Percentiles rank a stretch among this genome's conserved stretches.
These are phyloP conservation scores for Hypoxylon rubiginosum DNA, from an alignment of 2,329 filamentous ascomycete genomes.

Conservation along the genomic window DNA sequence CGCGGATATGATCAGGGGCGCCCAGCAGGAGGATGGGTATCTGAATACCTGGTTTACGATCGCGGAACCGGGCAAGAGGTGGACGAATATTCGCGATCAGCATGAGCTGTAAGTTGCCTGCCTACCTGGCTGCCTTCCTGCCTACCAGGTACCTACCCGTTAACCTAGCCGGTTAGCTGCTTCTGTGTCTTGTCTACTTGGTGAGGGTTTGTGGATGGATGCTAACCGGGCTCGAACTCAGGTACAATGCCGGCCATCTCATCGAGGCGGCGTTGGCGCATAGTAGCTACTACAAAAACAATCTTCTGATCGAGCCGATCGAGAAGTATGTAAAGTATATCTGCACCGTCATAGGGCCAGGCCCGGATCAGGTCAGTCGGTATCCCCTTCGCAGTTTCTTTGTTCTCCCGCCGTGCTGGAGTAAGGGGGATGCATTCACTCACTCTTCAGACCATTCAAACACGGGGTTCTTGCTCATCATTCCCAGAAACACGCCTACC, in stretches of 20 bases:
- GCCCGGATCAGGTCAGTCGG: constrained; percentile 54
- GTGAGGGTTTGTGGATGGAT: neutral
- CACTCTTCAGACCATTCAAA: neutral
- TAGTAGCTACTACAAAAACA: constrained; percentile 64
- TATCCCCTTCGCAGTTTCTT: neutral
- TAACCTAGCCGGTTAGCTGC: constrained; percentile 5
- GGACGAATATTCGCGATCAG: constrained; percentile 71
- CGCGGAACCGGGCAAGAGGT: constrained; percentile 67
- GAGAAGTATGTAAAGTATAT: constrained; percentile 68
- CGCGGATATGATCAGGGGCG: constrained; percentile 68
- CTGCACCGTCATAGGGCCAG: constrained; percentile 64
- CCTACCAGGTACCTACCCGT: no score
- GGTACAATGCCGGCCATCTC: constrained; percentile 72
- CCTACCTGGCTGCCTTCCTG: neutral
- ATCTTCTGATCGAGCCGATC: constrained; percentile 65
- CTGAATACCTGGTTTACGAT: constrained; percentile 74
- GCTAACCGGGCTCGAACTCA: constrained; percentile 41
- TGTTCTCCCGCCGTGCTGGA: neutral
- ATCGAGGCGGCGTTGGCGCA: constrained; percentile 73
- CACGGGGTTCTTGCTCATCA: neutral
- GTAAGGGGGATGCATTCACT: neutral
- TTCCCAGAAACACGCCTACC: constrained; percentile 65
- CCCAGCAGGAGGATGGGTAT: constrained; percentile 72
- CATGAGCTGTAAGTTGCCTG: constrained; percentile 66
- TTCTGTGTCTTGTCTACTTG: constrained; percentile 1